Evolutionary conservation across 2,329 filamentous ascomycete genomes (phyloP).

Genomic region (Simplicillium sp.): DNA sequence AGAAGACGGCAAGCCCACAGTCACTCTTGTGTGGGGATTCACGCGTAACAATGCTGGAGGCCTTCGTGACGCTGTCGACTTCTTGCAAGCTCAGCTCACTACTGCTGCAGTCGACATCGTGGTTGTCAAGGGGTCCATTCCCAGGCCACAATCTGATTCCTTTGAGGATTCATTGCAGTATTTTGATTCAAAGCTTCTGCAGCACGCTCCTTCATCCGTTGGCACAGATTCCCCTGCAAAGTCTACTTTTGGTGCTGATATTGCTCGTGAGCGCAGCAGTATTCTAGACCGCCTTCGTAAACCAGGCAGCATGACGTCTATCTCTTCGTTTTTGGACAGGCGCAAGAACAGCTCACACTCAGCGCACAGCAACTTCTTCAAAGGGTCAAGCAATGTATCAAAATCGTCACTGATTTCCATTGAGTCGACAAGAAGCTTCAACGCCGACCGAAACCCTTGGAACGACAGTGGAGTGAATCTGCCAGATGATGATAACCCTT

Average conservation of each 20-base stretch:
- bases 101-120: slow-evolving; percentile 81
- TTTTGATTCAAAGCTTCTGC: slow-evolving; percentile 93
- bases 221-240: slow-evolving; percentile 84
- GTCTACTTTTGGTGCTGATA: slow-evolving; percentile 71
- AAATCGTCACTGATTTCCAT: slow-evolving; percentile 94
- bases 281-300: slow-evolving; percentile 93
- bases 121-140: slow-evolving; percentile 87
- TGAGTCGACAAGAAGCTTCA: slow-evolving; percentile 84
- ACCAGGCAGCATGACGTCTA: slow-evolving; percentile 86
- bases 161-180: slow-evolving; percentile 96
- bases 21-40: slow-evolving; percentile 67
- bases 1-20: slow-evolving; percentile 46
- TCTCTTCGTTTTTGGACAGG: slow-evolving; percentile 90
- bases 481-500: slow-evolving; percentile 72
- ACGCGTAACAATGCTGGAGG: slow-evolving; percentile 96
- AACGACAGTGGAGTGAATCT: slow-evolving; percentile 96
- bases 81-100: slow-evolving; percentile 76
- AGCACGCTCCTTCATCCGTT: slow-evolving; percentile 75
- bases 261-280: slow-evolving; percentile 66
- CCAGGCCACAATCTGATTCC: slow-evolving; percentile 95
- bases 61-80: slow-evolving; percentile 91
- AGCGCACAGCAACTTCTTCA: slow-evolving; percentile 77
- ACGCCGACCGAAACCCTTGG: slow-evolving; percentile 92
- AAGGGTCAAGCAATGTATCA: slow-evolving; percentile 81
- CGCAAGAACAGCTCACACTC: slow-evolving; percentile 90